Evolutionary conservation across 495 filamentous ascomycete species (phyloP), one percentile per base, ranked within the genome.

Genomic region (Friedmanniomyces endolithicus): DNA sequence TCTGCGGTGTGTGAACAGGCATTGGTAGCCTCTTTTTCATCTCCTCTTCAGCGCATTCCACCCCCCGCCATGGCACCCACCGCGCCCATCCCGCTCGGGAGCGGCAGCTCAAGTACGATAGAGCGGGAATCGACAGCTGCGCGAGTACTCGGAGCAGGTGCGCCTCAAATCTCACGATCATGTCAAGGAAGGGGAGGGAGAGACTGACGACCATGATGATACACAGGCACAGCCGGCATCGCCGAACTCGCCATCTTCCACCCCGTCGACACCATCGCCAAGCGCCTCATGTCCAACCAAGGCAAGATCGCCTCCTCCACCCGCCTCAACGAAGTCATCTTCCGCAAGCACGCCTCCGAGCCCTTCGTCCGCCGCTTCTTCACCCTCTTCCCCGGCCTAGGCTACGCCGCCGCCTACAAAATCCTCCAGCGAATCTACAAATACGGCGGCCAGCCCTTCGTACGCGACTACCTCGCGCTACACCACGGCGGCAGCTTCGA

Each of bases 271-370:
- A 99, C 92, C 40, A 95, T 88, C 55, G 89, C 92, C 46, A 99
- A 99, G 76, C 87, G 92, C 45, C 81, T 99, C 72, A 99, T 99
- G 92, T 95, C 88, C 82, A 97, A 99, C 70, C 84, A 95, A 65
- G 79, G 78, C 62, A 63, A 88, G 84, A 77, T 92, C 64, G 70
- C 76, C 49, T 77, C 73, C 25, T 44, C 70, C 16, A 53, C 74
- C 17, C 77, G 81, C 61, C 75, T 97, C 59, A 96, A 95, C 68
- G 70, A 80, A 57, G 87, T 97, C 69, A 84, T 99, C 66, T 97
- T 99, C 77, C 92, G 83, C 72, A 86, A 95, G 58, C 85, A 86
- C 68, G 87, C 90, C 59, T 85, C 87, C 59, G 66, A 72, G 57
- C 88, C 86, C 11, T 57, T 85, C 40, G 59, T 77, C 7, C 77